phyloP scores from a whole-genome alignment of 2,329 filamentous ascomycete genomes.

The Penicillium nordicum region DNA sequence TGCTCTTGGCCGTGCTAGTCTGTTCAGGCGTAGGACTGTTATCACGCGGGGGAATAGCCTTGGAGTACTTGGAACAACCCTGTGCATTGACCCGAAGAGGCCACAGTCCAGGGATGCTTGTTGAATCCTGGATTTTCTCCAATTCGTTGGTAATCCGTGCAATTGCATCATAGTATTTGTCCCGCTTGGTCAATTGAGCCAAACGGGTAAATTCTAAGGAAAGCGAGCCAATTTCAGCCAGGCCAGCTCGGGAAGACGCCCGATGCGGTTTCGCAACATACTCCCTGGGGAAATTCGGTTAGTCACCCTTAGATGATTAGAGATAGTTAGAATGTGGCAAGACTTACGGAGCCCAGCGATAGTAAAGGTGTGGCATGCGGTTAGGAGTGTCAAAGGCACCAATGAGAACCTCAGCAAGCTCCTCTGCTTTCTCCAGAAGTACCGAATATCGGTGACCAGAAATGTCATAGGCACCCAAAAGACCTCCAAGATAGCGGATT shows the following conservation, averaged over 20 bases:
- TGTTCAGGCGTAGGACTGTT: slow-evolving; percentile 11
- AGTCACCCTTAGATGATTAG: slow-evolving; percentile 2
- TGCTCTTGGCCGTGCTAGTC: not conserved
- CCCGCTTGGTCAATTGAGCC: slow-evolving; percentile 75
- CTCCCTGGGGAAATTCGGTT: slow-evolving; percentile 29
- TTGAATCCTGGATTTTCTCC: slow-evolving; percentile 68
- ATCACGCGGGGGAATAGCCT: slow-evolving; percentile 20
- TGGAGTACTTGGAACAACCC: slow-evolving; percentile 66
- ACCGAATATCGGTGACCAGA: slow-evolving; percentile 66
- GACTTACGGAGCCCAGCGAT: slow-evolving; percentile 67
- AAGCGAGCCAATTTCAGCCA: slow-evolving; percentile 72
- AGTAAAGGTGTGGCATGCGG: slow-evolving; percentile 81
- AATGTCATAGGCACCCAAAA: slow-evolving; percentile 83
- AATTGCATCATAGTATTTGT: slow-evolving; percentile 86
- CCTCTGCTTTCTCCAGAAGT: slow-evolving; percentile 72
- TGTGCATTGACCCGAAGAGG: slow-evolving; percentile 73
- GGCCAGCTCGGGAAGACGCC: slow-evolving; percentile 55
- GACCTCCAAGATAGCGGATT: slow-evolving; percentile 84
- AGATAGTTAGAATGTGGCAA: not conserved
- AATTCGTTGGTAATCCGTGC: slow-evolving; percentile 80
- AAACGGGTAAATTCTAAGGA: slow-evolving; percentile 86
- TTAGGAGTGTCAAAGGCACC: slow-evolving; percentile 89
- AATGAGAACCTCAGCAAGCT: slow-evolving; percentile 77
- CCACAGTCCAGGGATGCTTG: slow-evolving; percentile 73
- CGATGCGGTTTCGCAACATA: slow-evolving; percentile 62